Conservation (phyloP, 306 rosid species). For the Cercis canadensis region DNA sequence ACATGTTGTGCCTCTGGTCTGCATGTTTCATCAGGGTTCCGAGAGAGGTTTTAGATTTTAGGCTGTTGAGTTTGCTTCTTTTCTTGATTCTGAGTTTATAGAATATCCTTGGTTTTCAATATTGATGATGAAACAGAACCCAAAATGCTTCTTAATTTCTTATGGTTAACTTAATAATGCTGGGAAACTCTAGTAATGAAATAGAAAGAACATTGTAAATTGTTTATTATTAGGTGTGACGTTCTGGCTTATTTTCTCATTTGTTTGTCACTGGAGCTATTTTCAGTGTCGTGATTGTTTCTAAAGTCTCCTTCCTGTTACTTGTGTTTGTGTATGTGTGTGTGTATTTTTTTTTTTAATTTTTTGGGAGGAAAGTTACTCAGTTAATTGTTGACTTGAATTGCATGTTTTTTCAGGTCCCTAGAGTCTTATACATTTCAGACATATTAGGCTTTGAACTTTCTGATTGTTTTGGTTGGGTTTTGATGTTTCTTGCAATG, state of each 20-base stretch:
- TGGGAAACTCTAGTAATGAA: no score
- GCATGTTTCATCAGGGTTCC: not conserved
- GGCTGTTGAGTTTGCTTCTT: no score
- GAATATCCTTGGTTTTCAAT: not conserved
- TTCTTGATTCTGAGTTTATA: not conserved
- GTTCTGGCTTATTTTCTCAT: not conserved
- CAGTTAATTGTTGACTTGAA: no score
- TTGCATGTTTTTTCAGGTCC: no score
- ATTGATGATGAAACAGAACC: not conserved
- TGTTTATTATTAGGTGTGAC: not conserved
- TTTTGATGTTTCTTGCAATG: slow-evolving; percentile 30
- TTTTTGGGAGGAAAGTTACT: no score
- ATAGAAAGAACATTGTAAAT: not conserved
- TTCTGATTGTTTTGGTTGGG: slow-evolving; percentile 1
- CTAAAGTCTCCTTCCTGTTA: not conserved
- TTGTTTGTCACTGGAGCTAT: not conserved
- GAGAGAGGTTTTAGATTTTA: no score
- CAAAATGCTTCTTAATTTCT: not conserved
- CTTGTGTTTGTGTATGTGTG: no score
- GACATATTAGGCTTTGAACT: not conserved
- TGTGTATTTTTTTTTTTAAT: no score
- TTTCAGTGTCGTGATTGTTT: not conserved
- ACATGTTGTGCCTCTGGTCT: no score
- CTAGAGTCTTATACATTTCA: no score
- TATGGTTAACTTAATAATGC: not conserved